Percentiles rank a stretch among this genome's conserved stretches.
Evolutionary conservation across 2,329 filamentous ascomycete genomes (phyloP).

Genomic region (Teratosphaeria zuluensis): DNA sequence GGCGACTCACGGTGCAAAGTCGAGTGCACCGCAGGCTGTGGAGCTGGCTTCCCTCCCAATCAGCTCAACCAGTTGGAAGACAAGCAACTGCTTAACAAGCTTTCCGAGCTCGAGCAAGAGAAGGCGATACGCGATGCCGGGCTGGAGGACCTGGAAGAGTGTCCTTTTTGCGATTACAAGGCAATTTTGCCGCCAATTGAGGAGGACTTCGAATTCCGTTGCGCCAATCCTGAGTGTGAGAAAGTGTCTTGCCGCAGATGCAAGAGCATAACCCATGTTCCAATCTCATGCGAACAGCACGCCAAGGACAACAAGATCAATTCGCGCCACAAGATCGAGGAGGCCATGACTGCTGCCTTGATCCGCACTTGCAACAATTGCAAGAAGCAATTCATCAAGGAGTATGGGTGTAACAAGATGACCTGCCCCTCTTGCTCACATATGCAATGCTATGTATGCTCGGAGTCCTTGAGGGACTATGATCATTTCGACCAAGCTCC

Average conservation of each 20-base stretch:
- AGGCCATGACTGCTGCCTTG: conserved; percentile 72
- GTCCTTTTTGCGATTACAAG: conserved; percentile 75
- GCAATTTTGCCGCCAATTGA: conserved; percentile 61
- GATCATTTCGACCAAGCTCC: conserved; percentile 55
- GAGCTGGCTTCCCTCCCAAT: conserved; percentile 47
- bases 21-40: conserved; percentile 57
- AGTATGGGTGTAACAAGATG: conserved; percentile 77
- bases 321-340: conserved; percentile 61
- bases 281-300: conserved; percentile 58
- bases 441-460: conserved; percentile 61
- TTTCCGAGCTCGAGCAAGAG: conserved; percentile 64
- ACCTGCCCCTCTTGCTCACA: conserved; percentile 52
- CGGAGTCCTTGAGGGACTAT: conserved; percentile 53
- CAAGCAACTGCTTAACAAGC: conserved; percentile 46
- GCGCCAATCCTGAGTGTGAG: conserved; percentile 55
- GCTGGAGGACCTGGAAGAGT: conserved; percentile 63
- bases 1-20: conserved; percentile 61
- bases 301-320: conserved; percentile 51
- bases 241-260: conserved; percentile 49
- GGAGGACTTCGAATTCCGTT: conserved; percentile 63
- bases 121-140: conserved; percentile 58
- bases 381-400: conserved; percentile 68
- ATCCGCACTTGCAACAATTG: conserved; percentile 67
- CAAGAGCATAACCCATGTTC: conserved; percentile 58
- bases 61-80: conserved; percentile 52